Conservation (phyloP, 23 red algal genomes). For the Cyanidioschyzon merolae region DNA sequence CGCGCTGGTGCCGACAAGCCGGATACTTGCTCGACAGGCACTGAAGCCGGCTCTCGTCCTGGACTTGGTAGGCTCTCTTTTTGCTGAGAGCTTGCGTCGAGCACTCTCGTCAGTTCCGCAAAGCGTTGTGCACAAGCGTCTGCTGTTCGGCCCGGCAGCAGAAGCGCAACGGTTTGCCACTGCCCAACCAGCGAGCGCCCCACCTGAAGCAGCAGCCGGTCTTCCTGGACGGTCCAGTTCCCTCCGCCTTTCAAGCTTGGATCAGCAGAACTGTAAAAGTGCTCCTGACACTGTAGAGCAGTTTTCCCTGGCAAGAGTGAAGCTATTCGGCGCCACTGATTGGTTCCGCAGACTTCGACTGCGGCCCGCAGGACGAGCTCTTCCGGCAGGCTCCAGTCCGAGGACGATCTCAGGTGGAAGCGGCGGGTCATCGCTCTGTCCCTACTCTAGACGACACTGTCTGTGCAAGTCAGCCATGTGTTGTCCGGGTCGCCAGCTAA, state of each 20-base stretch:
- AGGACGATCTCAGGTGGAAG: too few species aligned
- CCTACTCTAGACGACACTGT: background rate
- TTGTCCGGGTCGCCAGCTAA: too few species aligned
- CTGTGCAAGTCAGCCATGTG: too few species aligned
- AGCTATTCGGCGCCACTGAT: slow-evolving; percentile 87
- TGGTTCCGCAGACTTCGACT: slow-evolving; percentile 72
- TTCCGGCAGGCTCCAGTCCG: slow-evolving; percentile 61
- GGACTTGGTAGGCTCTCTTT: too few species aligned
- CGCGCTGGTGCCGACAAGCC: too few species aligned
- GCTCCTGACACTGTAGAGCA: slow-evolving; percentile 69
- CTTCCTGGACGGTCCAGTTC: slow-evolving; percentile 74
- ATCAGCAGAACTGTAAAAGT: slow-evolving; percentile 76
- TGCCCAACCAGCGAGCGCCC: slow-evolving; percentile 63
- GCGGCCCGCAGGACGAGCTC: slow-evolving; percentile 91
- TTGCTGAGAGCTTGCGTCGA: background rate
- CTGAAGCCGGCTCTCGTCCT: too few species aligned
- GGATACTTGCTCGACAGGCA: too few species aligned
- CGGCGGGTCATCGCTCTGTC: too few species aligned
- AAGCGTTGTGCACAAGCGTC: slow-evolving; percentile 78
- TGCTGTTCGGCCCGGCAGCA: slow-evolving; percentile 66
- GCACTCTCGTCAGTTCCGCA: slow-evolving; percentile 28
- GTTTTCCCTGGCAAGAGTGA: slow-evolving; percentile 64
- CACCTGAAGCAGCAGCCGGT: slow-evolving; percentile 64
- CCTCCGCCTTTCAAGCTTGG: slow-evolving; percentile 55
- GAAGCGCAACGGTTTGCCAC: slow-evolving; percentile 75